These are phyloP conservation scores for Petunia hybrid DNA, from an alignment of 305 asterid species.

Conservation along the genomic window DNA sequence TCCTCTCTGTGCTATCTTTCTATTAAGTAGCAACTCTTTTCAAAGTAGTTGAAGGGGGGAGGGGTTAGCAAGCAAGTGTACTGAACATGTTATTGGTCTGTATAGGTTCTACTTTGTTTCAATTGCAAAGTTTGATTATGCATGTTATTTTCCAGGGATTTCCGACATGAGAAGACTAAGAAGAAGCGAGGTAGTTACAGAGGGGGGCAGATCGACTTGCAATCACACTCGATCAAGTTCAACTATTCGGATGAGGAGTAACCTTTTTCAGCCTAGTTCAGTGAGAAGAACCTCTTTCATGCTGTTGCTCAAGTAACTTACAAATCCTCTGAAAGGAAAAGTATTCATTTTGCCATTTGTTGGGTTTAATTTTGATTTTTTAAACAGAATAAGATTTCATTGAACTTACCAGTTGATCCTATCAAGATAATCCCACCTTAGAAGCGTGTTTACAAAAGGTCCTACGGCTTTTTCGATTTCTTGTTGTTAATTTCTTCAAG, in stretches of 20 bases:
- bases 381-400: slow-evolving; percentile 1
- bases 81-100: not conserved
- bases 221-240: slow-evolving; percentile 86
- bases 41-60: not conserved
- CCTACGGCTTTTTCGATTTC: not conserved
- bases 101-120: not conserved
- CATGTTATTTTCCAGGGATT: slow-evolving; percentile 41
- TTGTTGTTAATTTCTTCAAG: not conserved
- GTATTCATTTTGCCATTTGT: not conserved
- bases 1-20: not conserved
- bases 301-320: not conserved
- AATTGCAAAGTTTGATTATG: not conserved
- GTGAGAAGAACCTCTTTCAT: not conserved
- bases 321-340: not conserved
- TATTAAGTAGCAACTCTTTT: not conserved
- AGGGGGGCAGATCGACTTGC: slow-evolving; percentile 81
- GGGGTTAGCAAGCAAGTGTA: no score
- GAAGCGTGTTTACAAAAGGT: not conserved
- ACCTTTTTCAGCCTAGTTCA: not conserved
- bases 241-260: slow-evolving; percentile 66
- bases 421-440: not conserved
- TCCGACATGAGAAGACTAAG: slow-evolving; percentile 63
- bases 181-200: slow-evolving; percentile 97
- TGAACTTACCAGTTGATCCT: not conserved
- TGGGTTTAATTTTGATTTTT: not conserved